These are phyloP conservation scores for Yamadazyma akitaensis DNA, from an alignment of 805 yeast species.

Conservation along the genomic window DNA sequence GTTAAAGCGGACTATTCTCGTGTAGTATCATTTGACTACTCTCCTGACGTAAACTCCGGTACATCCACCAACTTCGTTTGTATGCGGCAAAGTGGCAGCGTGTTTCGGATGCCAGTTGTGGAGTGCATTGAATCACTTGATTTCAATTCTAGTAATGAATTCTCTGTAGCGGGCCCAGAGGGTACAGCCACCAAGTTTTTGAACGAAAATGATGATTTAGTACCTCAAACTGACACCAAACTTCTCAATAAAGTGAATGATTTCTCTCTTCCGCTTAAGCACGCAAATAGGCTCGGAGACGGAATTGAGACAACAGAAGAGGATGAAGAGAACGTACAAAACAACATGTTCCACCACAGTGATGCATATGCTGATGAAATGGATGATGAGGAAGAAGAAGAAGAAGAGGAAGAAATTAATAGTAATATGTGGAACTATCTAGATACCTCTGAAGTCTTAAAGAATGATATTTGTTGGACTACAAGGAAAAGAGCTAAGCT, in stretches of 20 bases:
- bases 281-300: slow-evolving; percentile 10
- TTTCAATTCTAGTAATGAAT: slow-evolving; percentile 68
- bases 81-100: slow-evolving; percentile 87
- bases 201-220: slow-evolving; percentile 20
- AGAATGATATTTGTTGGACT: slow-evolving; percentile 68
- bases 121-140: slow-evolving; percentile 62
- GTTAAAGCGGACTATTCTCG: slow-evolving; percentile 73
- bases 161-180: slow-evolving; percentile 56
- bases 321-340: slow-evolving; percentile 1
- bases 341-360: neutral
- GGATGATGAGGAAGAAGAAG: slow-evolving; percentile 18
- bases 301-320: slow-evolving; percentile 4
- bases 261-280: slow-evolving; percentile 9
- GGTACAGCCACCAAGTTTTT: slow-evolving; percentile 50
- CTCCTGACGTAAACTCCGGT: slow-evolving; percentile 47
- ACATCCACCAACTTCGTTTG: slow-evolving; percentile 70
- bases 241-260: slow-evolving; percentile 12
- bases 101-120: slow-evolving; percentile 71
- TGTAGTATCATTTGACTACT: slow-evolving; percentile 82
- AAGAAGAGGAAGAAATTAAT: slow-evolving; percentile 29
- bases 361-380: slow-evolving; percentile 1
- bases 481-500: slow-evolving; percentile 68
- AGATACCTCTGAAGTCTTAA: slow-evolving; percentile 45
- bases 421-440: slow-evolving; percentile 24
- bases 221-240: slow-evolving; percentile 4